Evolutionary conservation across 192 early-diverging fungal species (phyloP).

Genomic region (Phlyctochytrium bullatum): DNA sequence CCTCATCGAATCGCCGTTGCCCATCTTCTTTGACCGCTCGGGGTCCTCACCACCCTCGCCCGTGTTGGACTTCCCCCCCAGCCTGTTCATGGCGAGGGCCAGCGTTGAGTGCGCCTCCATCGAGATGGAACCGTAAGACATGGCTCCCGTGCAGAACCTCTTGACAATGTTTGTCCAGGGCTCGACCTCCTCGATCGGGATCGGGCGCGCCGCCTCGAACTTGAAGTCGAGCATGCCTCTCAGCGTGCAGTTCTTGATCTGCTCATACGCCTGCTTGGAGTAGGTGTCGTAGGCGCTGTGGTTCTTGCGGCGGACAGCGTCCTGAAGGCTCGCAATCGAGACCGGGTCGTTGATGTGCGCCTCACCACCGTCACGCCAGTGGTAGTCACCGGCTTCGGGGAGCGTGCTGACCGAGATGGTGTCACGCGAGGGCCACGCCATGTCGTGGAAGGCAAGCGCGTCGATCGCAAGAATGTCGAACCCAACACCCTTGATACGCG

Average conservation of each 20-base stretch:
- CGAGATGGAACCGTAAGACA: conserved; percentile 98
- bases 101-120: conserved; percentile 89
- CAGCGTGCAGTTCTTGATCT: conserved; percentile 88
- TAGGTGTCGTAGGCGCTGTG: conserved; percentile 81
- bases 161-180: conserved; percentile 95
- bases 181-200: conserved; percentile 94
- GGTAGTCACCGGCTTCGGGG: conserved; percentile 95
- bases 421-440: conserved; percentile 75
- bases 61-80: conserved; percentile 98
- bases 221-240: conserved; percentile 93
- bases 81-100: conserved; percentile 90
- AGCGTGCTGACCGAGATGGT: conserved; percentile 60
- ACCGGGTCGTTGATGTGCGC: conserved; percentile 88
- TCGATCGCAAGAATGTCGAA: conserved; percentile 81
- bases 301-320: conserved; percentile 94
- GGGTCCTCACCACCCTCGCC: conserved; percentile 98
- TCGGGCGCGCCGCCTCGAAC: conserved; percentile 63
- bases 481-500: conserved; percentile 85
- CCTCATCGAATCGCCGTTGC: conserved; percentile 78
- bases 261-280: conserved; percentile 70
- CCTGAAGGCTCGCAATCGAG: conserved; percentile 86
- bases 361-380: conserved; percentile 94
- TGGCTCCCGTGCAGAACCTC: conserved; percentile 97
- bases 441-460: conserved; percentile 80
- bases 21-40: conserved; percentile 65